Conservation (phyloP, 2,329 filamentous ascomycete genomes). For the Polytolypa hystricis region DNA sequence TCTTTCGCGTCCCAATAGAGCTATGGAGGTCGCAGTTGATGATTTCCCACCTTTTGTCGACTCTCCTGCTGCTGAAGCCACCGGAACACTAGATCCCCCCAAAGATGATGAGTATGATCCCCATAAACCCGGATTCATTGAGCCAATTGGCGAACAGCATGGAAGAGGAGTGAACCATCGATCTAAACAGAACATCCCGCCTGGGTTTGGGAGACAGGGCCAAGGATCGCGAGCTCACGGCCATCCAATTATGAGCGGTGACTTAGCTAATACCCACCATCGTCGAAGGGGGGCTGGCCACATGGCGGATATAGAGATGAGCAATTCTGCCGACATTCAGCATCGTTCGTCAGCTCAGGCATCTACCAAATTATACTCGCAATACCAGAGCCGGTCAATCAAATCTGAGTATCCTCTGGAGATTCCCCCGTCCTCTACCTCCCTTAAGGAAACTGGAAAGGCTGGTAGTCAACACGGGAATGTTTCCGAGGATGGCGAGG, state of each 20-base stretch:
- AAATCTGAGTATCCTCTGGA: constrained; percentile 1
- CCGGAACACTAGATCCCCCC: constrained; percentile 20
- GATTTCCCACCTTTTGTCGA: constrained; percentile 14
- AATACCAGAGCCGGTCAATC: constrained; percentile 3
- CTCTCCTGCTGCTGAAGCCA: constrained; percentile 10
- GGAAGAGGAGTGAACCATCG: constrained; percentile 7
- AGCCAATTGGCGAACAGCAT: constrained; percentile 11
- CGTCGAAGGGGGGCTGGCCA: neutral
- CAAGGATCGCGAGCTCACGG: too few species aligned
- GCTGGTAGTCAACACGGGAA: constrained; percentile 9
- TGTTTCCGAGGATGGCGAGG: constrained; percentile 29
- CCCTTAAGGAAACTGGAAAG: constrained; percentile 1
- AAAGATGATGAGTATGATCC: constrained; percentile 41
- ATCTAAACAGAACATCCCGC: neutral
- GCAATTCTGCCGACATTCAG: neutral
- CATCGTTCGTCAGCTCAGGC: constrained; percentile 2
- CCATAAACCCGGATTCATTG: constrained; percentile 26
- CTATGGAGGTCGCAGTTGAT: constrained; percentile 13
- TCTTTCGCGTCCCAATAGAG: constrained; percentile 4
- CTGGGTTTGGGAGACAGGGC: too few species aligned
- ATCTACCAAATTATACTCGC: neutral
- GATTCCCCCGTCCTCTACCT: too few species aligned
- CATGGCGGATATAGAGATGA: neutral
- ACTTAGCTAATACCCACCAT: too few species aligned
- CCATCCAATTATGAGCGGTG: too few species aligned